Conservation (phyloP, 192 early-diverging fungal genomes). For the Lobosporangium transversale region DNA sequence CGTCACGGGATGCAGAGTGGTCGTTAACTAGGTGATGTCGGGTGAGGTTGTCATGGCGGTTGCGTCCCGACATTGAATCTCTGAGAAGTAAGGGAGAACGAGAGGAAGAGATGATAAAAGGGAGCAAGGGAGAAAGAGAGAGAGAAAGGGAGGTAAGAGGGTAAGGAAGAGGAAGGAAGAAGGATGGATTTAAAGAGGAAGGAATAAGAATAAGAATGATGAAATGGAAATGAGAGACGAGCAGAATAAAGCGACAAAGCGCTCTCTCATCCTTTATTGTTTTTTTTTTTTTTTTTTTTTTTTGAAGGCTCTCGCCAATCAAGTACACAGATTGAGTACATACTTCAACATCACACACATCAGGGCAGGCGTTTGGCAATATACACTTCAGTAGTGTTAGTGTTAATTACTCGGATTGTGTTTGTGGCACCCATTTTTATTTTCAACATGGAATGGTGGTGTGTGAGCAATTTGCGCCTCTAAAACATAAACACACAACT, state of each 20-base stretch:
- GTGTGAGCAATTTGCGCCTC: too few species aligned
- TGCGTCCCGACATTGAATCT: slow-evolving; percentile 15
- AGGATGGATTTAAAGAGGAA: not conserved
- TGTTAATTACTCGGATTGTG: not conserved
- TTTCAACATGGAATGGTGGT: too few species aligned
- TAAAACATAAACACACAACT: too few species aligned
- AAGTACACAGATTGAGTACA: too few species aligned
- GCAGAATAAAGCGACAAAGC: not conserved
- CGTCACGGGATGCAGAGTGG: not conserved
- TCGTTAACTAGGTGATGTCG: slow-evolving; percentile 7
- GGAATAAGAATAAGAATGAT: not conserved
- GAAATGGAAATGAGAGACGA: not conserved
- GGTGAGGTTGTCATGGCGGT: slow-evolving; percentile 5
- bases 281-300: too few species aligned
- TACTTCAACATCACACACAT: too few species aligned
- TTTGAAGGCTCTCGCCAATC: too few species aligned
- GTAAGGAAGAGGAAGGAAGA: not conserved
- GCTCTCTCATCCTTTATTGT: too few species aligned
- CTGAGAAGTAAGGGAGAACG: not conserved
- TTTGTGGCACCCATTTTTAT: too few species aligned
- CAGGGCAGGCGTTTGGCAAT: too few species aligned
- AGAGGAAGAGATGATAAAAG: not conserved
- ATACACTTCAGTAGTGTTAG: too few species aligned
- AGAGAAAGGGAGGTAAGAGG: not conserved
- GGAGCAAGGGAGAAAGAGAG: not conserved